Evolutionary conservation across 331 rosid species (phyloP).

Genomic region (Rhamnella rubrinervis): DNA sequence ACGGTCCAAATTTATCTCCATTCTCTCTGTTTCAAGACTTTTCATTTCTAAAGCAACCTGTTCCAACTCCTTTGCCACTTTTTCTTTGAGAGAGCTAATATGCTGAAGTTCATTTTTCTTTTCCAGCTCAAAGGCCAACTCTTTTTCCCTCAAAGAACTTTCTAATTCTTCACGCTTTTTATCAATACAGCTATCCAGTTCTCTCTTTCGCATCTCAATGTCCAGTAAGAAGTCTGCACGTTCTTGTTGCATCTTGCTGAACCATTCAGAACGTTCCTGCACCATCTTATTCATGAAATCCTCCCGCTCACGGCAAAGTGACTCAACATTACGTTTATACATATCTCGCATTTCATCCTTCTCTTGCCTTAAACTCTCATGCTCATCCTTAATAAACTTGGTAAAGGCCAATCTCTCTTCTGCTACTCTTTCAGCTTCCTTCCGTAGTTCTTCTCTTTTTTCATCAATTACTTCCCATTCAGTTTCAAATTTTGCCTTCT

Average conservation of each 20-base stretch:
- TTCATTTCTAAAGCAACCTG: constrained; percentile 72
- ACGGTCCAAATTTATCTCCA: constrained; percentile 79
- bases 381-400: constrained; percentile 69
- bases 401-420: constrained; percentile 67
- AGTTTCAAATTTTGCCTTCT: constrained; percentile 87
- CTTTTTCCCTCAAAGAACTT: constrained; percentile 67
- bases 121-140: constrained; percentile 70
- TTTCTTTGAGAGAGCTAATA: constrained; percentile 67
- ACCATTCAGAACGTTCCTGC: constrained; percentile 79
- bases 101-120: constrained; percentile 61
- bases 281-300: constrained; percentile 84
- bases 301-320: constrained; percentile 73
- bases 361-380: constrained; percentile 63
- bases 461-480: constrained; percentile 98
- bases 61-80: constrained; percentile 66
- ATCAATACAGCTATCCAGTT: constrained; percentile 72
- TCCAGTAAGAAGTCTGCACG: constrained; percentile 74
- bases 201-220: constrained; percentile 68
- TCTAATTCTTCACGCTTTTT: constrained; percentile 90
- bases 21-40: constrained; percentile 72
- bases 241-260: constrained; percentile 85
- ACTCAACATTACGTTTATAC: constrained; percentile 57
- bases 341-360: constrained; percentile 65
- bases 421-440: constrained; percentile 61
- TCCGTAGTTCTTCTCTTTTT: constrained; percentile 67